Conservation (phyloP, 2,329 filamentous ascomycete species). For the Penicillium polonicum region DNA sequence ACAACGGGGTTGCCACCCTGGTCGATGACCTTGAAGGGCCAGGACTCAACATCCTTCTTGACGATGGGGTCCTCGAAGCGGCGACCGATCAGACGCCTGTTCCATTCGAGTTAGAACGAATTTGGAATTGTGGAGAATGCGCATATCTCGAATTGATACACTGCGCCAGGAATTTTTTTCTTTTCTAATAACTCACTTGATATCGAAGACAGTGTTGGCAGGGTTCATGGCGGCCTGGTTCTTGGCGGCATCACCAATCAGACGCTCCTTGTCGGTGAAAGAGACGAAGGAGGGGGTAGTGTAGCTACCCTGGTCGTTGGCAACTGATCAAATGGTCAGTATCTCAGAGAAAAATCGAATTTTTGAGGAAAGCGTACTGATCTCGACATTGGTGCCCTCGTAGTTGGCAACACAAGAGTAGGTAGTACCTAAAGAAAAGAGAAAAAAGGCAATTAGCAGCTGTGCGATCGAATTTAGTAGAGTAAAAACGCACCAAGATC, state of each 20-base stretch:
- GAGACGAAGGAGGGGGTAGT: slow-evolving; percentile 99
- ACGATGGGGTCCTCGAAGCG: slow-evolving; percentile 92
- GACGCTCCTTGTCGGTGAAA: slow-evolving; percentile 96
- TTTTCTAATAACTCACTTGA: slow-evolving; percentile 69
- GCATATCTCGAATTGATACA: neutral
- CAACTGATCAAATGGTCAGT: slow-evolving; percentile 55
- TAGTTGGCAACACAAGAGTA: slow-evolving; percentile 99
- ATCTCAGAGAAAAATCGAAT: slow-evolving; percentile 1
- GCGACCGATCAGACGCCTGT: slow-evolving; percentile 93
- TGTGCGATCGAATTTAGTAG: slow-evolving; percentile 5
- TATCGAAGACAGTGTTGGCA: slow-evolving; percentile 95
- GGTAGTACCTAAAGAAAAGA: slow-evolving; percentile 72
- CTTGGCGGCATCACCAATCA: slow-evolving; percentile 99
- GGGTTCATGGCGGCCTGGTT: slow-evolving; percentile 99
- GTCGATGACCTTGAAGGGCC: slow-evolving; percentile 98
- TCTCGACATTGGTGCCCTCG: slow-evolving; percentile 99
- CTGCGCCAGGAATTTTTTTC: neutral
- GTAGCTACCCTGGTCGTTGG: slow-evolving; percentile 99
- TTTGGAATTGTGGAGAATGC: neutral
- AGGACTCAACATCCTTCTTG: slow-evolving; percentile 98
- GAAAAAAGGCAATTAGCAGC: slow-evolving; percentile 7
- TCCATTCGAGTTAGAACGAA: slow-evolving; percentile 11
- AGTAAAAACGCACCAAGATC: slow-evolving; percentile 80
- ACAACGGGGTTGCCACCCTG: slow-evolving; percentile 85
- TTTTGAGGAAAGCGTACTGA: slow-evolving; percentile 61